phyloP scores from a whole-genome alignment of 768 basidiomycete species.

The Termitomyces sp. region DNA sequence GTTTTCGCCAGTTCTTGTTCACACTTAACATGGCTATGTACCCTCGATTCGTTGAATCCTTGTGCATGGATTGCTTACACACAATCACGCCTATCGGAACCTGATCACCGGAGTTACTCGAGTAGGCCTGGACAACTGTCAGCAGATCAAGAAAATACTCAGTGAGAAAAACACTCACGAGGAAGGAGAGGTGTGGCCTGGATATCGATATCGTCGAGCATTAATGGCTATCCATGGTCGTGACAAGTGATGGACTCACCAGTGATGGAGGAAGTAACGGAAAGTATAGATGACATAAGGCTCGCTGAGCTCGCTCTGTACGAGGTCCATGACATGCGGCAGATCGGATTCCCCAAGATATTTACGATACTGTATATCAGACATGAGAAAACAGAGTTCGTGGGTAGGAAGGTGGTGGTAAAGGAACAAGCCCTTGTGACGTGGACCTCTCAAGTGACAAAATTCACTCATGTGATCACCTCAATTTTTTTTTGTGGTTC shows the following conservation, averaged over 20 bases:
- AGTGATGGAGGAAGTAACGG: constrained; percentile 94
- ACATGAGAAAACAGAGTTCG: constrained; percentile 19
- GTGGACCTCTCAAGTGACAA: constrained; percentile 9
- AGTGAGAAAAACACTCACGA: constrained; percentile 40
- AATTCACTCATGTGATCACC: too few species aligned
- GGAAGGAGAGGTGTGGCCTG: constrained; percentile 89
- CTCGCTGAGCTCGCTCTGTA: constrained; percentile 90
- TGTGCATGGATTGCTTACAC: constrained; percentile 94
- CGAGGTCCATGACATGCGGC: constrained; percentile 79
- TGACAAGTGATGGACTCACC: constrained; percentile 54
- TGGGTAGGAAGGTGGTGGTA: constrained; percentile 10
- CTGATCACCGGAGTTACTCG: constrained; percentile 36
- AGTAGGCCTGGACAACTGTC: constrained; percentile 49
- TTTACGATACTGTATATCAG: constrained; percentile 60
- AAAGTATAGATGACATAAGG: constrained; percentile 97
- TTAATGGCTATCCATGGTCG: constrained; percentile 22
- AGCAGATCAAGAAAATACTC: neutral
- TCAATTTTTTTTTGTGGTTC: too few species aligned
- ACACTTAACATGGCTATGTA: constrained; percentile 99
- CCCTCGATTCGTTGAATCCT: constrained; percentile 72
- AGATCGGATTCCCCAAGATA: constrained; percentile 79
- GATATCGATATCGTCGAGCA: constrained; percentile 16
- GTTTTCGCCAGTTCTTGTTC: constrained; percentile 76
- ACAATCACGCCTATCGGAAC: constrained; percentile 89
- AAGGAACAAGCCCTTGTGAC: constrained; percentile 9